phyloP scores from a whole-genome alignment of 2,329 filamentous ascomycete species.

The Fusarium equiseti region DNA sequence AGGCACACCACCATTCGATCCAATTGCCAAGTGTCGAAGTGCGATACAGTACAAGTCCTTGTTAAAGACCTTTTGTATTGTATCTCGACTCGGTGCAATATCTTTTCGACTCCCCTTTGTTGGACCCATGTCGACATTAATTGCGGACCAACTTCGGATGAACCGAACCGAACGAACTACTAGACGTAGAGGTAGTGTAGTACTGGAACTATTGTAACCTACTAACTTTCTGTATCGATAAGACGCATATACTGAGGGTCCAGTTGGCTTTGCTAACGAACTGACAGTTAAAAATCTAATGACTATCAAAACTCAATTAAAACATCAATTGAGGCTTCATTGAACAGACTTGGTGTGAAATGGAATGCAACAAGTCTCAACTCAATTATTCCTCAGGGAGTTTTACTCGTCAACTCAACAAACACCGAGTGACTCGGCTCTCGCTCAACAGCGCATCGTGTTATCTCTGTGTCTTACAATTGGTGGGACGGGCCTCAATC shows the following conservation, averaged over 20 bases:
- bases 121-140: neutral
- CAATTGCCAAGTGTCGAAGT: neutral
- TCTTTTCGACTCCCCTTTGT: constrained; percentile 7
- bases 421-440: neutral
- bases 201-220: neutral
- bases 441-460: constrained; percentile 35
- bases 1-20: constrained; percentile 5
- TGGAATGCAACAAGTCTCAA: neutral
- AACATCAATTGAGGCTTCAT: neutral
- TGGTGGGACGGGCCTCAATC: constrained; percentile 29
- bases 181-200: neutral
- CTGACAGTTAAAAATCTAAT: neutral
- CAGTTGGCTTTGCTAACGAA: neutral
- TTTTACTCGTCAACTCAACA: neutral
- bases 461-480: constrained; percentile 35
- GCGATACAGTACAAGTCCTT: constrained; percentile 1
- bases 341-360: neutral
- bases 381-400: neutral
- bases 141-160: constrained; percentile 15
- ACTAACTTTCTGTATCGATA: neutral
- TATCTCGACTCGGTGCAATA: constrained; percentile 3
- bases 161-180: neutral
- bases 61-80: constrained; percentile 2
- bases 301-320: neutral
- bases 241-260: neutral